Evolutionary conservation across 805 yeast genomes (phyloP), one percentile per base, ranked within the genome.

Genomic region (Priceomyces carsonii): DNA sequence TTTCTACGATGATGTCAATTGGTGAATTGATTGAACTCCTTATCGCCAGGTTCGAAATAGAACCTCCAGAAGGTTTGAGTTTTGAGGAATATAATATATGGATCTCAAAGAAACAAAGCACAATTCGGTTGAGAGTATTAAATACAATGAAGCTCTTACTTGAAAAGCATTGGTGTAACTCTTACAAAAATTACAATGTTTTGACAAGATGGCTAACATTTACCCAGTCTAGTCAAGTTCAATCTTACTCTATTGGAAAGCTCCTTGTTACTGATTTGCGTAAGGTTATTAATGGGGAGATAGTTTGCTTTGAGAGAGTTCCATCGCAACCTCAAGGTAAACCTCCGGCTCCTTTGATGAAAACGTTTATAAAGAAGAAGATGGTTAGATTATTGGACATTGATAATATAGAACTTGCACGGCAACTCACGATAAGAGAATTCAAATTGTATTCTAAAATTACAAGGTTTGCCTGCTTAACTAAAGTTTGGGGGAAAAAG

Each of bases 11-110:
- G 55, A 74, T 82, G 65, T 71, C 83, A 3, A 73, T 93, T 2
- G 59, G 72, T 7, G 84, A 81, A 34, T 65, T 90, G 23, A 63
- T 85, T 27, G 70, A 71, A 26, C 54, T 75, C 27, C 61, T 87
- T 47, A 73, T 85, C 20, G 72, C 73, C 25, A 68, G 95, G 36
- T 91, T 81, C 59, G 73, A 80, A 36, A 61, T 78, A 10, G 77
- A 77, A 43, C 93, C 96, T 15, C 96, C 96, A 0, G 96, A 86
- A 50, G 95, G 95, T 0, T 61, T 91, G 40, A 78, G 85, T 40
- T 85, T 79, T 51, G 95, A 84, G 42, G 95, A 87, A 50, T 86
- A 85, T 55, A 77, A 79, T 29, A 60, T 71, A 7, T 88, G 96
- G 96, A 69, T 80, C 7, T 77, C 79, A 26, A 76, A 75, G 51